A percentile compares a stretch with the other conserved stretches of the same genome.
Conservation (phyloP, 2,329 filamentous ascomycete genomes). For the Colletotrichum sp. region DNA sequence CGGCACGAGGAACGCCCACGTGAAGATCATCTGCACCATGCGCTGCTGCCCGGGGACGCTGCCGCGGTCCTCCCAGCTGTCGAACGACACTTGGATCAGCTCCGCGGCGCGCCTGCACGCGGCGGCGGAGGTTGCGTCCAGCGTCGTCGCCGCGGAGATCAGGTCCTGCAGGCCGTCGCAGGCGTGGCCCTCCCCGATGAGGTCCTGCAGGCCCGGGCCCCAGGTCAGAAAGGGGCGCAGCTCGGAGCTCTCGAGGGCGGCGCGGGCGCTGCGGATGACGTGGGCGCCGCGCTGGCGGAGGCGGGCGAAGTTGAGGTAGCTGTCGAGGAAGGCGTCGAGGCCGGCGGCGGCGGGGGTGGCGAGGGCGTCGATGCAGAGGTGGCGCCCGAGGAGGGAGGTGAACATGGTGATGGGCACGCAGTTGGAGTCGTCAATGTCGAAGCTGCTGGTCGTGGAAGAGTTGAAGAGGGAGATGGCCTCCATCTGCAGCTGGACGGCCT, state of each 20-base stretch:
- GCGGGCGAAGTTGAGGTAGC: slow-evolving; percentile 32
- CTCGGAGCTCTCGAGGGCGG: not conserved
- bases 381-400: slow-evolving; percentile 35
- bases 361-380: slow-evolving; percentile 39
- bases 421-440: slow-evolving; percentile 28
- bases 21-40: slow-evolving; percentile 29
- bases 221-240: not conserved
- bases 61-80: slow-evolving; percentile 2
- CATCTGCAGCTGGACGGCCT: slow-evolving; percentile 34
- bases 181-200: not conserved
- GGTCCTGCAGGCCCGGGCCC: not conserved
- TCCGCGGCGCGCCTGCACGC: slow-evolving; percentile 21
- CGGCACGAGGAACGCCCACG: slow-evolving; percentile 29
- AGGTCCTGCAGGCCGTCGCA: not conserved
- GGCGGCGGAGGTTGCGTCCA: slow-evolving; percentile 17
- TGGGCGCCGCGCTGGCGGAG: slow-evolving; percentile 27
- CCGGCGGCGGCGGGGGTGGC: slow-evolving; percentile 23
- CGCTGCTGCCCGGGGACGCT: not conserved
- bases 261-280: slow-evolving; percentile 14
- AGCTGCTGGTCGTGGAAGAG: slow-evolving; percentile 3
- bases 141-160: slow-evolving; percentile 26
- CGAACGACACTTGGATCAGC: slow-evolving; percentile 24
- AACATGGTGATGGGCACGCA: slow-evolving; percentile 38
- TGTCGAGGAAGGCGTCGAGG: slow-evolving; percentile 29
- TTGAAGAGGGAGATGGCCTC: not conserved